These are phyloP conservation scores for Tetrahymena malaccensis DNA, from an alignment of 73 alveolate genomes.

Conservation along the genomic window DNA sequence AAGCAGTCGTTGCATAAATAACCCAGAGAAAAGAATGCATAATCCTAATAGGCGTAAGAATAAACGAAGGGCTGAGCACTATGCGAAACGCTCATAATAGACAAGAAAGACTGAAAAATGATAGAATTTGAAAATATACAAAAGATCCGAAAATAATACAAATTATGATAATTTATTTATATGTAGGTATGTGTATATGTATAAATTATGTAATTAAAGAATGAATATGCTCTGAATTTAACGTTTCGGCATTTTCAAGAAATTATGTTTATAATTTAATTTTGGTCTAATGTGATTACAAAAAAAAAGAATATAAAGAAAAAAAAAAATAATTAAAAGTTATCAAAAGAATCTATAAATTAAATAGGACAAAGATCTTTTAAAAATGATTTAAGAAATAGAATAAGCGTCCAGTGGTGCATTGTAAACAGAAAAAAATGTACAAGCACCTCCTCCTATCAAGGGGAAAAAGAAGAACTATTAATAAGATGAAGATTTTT, in stretches of 20 bases:
- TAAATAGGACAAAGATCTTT: background rate
- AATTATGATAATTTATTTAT: background rate
- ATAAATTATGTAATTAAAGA: background rate
- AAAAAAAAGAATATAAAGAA: background rate
- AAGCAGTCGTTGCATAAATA: background rate
- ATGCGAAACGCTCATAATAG: background rate
- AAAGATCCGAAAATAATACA: background rate
- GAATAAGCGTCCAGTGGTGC: background rate
- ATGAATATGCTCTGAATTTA: background rate
- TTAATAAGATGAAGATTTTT: background rate
- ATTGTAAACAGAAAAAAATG: background rate
- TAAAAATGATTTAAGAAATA: background rate
- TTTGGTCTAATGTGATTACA: background rate
- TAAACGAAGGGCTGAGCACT: background rate
- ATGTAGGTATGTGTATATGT: no score
- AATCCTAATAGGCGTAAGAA: background rate
- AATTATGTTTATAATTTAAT: background rate
- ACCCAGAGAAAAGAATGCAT: background rate
- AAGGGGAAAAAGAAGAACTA: background rate
- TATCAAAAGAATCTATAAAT: background rate
- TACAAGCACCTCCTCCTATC: background rate
- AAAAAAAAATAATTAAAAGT: background rate
- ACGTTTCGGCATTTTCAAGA: slow-evolving; percentile 1
- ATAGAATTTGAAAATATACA: background rate
- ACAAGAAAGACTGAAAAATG: background rate